A percentile compares a stretch with the other conserved stretches of the same genome.
Evolutionary conservation across 768 basidiomycete genomes (phyloP).

Genomic region (Amanita rubescens): DNA sequence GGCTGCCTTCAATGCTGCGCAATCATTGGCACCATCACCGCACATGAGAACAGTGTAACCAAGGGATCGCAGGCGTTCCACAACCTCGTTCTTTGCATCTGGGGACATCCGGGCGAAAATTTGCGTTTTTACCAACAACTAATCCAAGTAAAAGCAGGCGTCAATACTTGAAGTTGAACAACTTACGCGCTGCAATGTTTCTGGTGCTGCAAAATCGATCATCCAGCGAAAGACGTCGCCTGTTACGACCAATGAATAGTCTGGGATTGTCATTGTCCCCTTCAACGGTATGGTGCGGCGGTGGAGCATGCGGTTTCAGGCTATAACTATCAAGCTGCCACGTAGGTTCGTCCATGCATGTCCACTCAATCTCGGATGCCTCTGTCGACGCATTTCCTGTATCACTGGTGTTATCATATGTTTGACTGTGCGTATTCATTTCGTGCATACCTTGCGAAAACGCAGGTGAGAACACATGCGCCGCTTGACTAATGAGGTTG

Average conservation of each 20-base stretch:
- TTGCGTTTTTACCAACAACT: constrained; percentile 98
- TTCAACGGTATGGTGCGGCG: constrained; percentile 64
- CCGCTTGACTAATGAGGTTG: constrained; percentile 77
- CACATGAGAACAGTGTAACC: constrained; percentile 98
- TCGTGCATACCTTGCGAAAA: constrained; percentile 60
- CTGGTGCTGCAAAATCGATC: constrained; percentile 88
- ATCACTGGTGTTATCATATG: not conserved
- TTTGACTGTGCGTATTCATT: not conserved
- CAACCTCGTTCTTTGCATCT: constrained; percentile 97
- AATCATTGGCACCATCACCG: constrained; percentile 98
- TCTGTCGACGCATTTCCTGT: constrained; percentile 48
- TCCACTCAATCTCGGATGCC: constrained; percentile 75
- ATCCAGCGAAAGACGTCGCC: constrained; percentile 99
- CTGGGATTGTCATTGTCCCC: constrained; percentile 72
- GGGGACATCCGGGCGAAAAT: constrained; percentile 99
- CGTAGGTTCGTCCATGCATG: constrained; percentile 78
- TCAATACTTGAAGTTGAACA: not conserved
- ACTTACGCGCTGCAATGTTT: constrained; percentile 87
- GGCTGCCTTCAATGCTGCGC: constrained; percentile 95
- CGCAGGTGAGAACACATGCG: constrained; percentile 78
- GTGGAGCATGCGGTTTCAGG: constrained; percentile 70
- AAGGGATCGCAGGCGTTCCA: constrained; percentile 86
- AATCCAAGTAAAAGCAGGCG: not conserved
- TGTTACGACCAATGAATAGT: constrained; percentile 87
- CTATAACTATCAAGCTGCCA: constrained; percentile 88